Evolutionary conservation across 768 basidiomycete genomes (phyloP).

Genomic region (Termitomyces sp.): DNA sequence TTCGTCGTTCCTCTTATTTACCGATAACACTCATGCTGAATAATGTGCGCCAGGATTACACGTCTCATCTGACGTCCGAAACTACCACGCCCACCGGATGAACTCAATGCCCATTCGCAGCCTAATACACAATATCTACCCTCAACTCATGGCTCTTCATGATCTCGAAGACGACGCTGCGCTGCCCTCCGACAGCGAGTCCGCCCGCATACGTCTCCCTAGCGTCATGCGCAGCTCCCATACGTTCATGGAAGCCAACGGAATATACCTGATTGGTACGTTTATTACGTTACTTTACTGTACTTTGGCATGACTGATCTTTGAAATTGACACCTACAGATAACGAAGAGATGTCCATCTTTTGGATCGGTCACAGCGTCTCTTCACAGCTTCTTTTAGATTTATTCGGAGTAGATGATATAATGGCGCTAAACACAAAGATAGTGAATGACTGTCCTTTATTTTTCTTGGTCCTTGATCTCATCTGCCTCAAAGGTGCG

Average conservation of each 20-base stretch:
- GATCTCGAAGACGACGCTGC: conserved; percentile 70
- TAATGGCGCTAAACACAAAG: conserved; percentile 59
- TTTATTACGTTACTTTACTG: conserved; percentile 5
- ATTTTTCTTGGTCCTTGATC: not conserved
- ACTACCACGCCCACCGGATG: conserved; percentile 75
- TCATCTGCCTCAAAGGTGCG: conserved; percentile 39
- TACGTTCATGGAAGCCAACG: conserved; percentile 82
- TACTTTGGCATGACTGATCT: not conserved
- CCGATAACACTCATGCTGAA: not conserved
- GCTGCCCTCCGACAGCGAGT: conserved; percentile 56
- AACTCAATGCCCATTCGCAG: conserved; percentile 63
- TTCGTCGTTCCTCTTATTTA: conserved; percentile 18
- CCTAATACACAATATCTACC: conserved; percentile 81
- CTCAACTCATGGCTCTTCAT: conserved; percentile 83
- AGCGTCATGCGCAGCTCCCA: conserved; percentile 79
- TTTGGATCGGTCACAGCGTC: conserved; percentile 86
- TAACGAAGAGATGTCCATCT: conserved; percentile 80
- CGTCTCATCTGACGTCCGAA: conserved; percentile 92
- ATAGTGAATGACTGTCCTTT: conserved; percentile 42
- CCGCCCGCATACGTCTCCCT: conserved; percentile 52
- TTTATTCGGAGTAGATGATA: conserved; percentile 79
- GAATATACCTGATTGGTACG: conserved; percentile 89
- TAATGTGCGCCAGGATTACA: conserved; percentile 51
- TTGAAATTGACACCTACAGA: conserved; percentile 38
- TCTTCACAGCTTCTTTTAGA: conserved; percentile 81